Percentiles rank a stretch among this genome's conserved stretches.
Conservation (phyloP, 1,139 yeast genomes). For the Candida anutae region DNA sequence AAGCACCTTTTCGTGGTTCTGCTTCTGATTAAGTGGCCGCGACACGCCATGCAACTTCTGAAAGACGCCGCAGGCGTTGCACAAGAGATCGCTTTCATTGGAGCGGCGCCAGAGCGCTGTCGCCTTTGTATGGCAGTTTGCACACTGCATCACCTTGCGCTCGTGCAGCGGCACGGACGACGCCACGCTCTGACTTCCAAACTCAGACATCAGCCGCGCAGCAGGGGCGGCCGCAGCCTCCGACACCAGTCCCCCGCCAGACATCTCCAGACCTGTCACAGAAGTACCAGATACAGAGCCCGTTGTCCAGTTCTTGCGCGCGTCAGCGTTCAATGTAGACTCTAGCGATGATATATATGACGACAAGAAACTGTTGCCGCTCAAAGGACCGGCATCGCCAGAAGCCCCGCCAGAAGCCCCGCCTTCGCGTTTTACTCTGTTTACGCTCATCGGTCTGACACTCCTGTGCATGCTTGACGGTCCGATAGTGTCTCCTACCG, state of each 20-base stretch:
- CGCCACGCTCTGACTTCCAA: too few relatives aligned
- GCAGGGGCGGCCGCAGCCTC: neutral
- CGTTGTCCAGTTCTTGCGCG: slow-evolving; percentile 5
- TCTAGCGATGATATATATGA: slow-evolving; percentile 36
- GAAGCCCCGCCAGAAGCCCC: too few relatives aligned
- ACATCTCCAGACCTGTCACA: too few relatives aligned
- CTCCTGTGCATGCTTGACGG: too few relatives aligned
- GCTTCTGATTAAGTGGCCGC: slow-evolving; percentile 26
- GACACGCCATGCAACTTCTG: slow-evolving; percentile 40
- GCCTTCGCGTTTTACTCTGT: too few relatives aligned
- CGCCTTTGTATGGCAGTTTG: slow-evolving; percentile 39
- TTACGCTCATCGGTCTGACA: too few relatives aligned
- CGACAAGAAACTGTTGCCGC: slow-evolving; percentile 20
- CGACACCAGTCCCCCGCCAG: neutral
- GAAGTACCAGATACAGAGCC: too few relatives aligned
- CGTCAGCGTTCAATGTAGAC: slow-evolving; percentile 23
- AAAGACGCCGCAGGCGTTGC: slow-evolving; percentile 44
- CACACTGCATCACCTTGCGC: slow-evolving; percentile 22
- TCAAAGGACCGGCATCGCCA: neutral
- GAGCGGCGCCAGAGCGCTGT: slow-evolving; percentile 43
- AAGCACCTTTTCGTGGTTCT: too few relatives aligned
- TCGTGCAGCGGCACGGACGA: too few relatives aligned
- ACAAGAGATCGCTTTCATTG: slow-evolving; percentile 36
- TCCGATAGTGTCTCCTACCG: too few relatives aligned
- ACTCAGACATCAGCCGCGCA: neutral